Percentiles rank a stretch among this genome's conserved stretches.
phyloP scores from a whole-genome alignment of 2,329 filamentous ascomycete species.

The Botrytis tulipae region DNA sequence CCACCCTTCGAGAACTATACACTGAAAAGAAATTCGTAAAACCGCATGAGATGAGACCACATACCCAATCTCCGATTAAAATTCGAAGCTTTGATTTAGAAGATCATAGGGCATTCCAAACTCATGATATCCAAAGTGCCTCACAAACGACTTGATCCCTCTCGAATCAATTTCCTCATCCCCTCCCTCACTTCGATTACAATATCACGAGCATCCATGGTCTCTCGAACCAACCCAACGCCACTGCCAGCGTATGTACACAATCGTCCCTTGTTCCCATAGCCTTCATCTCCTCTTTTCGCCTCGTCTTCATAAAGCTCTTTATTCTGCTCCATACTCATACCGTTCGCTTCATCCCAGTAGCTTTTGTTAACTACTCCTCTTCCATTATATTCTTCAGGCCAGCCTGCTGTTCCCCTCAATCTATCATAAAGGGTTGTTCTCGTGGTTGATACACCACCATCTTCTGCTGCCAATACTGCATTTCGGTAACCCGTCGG shows the following conservation, averaged over 20 bases:
- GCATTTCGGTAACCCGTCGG: conserved; percentile 48
- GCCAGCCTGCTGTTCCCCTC: conserved; percentile 58
- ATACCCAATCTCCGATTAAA: neutral
- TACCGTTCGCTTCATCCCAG: conserved; percentile 42
- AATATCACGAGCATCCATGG: conserved; percentile 52
- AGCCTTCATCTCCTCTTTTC: conserved; percentile 49
- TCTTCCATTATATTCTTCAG: conserved; percentile 55
- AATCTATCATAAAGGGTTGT: conserved; percentile 52
- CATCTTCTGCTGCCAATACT: conserved; percentile 48
- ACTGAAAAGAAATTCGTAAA: neutral
- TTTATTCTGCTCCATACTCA: conserved; percentile 43
- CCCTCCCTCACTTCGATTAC: conserved; percentile 36
- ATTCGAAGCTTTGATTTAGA: neutral
- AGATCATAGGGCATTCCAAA: neutral
- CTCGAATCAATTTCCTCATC: conserved; percentile 8
- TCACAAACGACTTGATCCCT: conserved; percentile 17
- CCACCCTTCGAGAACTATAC: neutral
- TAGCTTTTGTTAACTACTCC: conserved; percentile 56
- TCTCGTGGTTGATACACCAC: conserved; percentile 50
- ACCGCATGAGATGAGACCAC: neutral
- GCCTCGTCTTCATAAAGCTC: conserved; percentile 46
- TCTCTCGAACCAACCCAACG: conserved; percentile 55
- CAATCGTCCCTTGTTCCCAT: conserved; percentile 53
- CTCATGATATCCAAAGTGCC: neutral
- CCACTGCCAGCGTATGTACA: conserved; percentile 63